A percentile compares a stretch with the other conserved stretches of the same genome.
These are phyloP conservation scores for Vigna unguiculata DNA, from an alignment of 306 rosid species.

Conservation along the genomic window DNA sequence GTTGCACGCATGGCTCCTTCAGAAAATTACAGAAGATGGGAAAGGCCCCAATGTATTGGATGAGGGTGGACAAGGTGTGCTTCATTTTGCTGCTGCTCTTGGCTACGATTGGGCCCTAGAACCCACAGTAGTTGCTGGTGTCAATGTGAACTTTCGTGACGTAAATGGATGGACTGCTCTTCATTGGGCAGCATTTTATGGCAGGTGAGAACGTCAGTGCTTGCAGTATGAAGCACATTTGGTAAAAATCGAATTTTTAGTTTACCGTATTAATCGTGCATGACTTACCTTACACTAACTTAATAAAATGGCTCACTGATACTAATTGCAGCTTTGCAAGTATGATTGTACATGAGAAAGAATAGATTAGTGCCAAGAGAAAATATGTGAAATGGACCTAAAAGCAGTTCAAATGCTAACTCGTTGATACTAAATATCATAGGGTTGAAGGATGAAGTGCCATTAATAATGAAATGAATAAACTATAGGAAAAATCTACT, in stretches of 20 bases:
- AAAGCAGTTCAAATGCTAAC: slow-evolving; percentile 31
- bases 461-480: slow-evolving; percentile 8
- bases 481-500: background rate
- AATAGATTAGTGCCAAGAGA: slow-evolving; percentile 4
- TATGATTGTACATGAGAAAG: background rate
- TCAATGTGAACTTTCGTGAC: slow-evolving; percentile 86
- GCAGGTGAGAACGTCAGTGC: slow-evolving; percentile 67
- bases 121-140: slow-evolving; percentile 79
- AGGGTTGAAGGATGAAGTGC: slow-evolving; percentile 15
- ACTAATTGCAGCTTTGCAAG: slow-evolving; percentile 13
- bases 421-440: background rate
- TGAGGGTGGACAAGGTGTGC: slow-evolving; percentile 84
- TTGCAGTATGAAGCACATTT: slow-evolving; percentile 26
- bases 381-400: slow-evolving; percentile 33
- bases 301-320: background rate
- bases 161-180: slow-evolving; percentile 93
- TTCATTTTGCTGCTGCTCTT: slow-evolving; percentile 91
- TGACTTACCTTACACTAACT: slow-evolving; percentile 7
- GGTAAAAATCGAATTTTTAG: slow-evolving; percentile 20
- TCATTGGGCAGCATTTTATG: slow-evolving; percentile 95
- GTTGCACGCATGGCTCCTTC: slow-evolving; percentile 76
- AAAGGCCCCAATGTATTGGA: slow-evolving; percentile 86
- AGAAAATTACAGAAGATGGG: slow-evolving; percentile 74
- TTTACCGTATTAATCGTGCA: background rate
- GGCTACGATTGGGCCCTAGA: slow-evolving; percentile 88